Evolutionary conservation across 2,329 filamentous ascomycete species (phyloP).

Genomic region (Drechslerella stenobrocha): DNA sequence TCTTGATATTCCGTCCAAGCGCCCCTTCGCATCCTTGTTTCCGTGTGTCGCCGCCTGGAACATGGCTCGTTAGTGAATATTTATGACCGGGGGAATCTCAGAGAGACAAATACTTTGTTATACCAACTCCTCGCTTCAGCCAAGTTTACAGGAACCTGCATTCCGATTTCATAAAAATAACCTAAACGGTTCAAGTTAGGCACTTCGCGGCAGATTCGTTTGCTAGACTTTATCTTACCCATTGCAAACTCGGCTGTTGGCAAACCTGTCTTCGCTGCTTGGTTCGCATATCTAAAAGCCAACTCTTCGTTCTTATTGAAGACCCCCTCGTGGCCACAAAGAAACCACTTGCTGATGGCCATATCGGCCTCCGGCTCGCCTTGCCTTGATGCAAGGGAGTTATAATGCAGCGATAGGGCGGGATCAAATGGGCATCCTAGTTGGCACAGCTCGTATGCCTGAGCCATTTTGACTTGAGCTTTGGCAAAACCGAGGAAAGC

Average conservation of each 20-base stretch:
- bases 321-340: slow-evolving; percentile 88
- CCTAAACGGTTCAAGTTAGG: slow-evolving; percentile 55
- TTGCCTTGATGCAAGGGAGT: slow-evolving; percentile 86
- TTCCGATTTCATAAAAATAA: slow-evolving; percentile 96
- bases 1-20: slow-evolving; percentile 80
- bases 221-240: slow-evolving; percentile 56
- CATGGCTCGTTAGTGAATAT: slow-evolving; percentile 53
- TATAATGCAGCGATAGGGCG: slow-evolving; percentile 90
- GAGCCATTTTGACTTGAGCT: slow-evolving; percentile 88
- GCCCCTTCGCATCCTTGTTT: slow-evolving; percentile 80
- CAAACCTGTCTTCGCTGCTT: slow-evolving; percentile 78
- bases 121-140: slow-evolving; percentile 87
- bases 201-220: background rate
- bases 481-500: slow-evolving; percentile 87
- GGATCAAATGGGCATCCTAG: slow-evolving; percentile 94
- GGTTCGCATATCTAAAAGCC: slow-evolving; percentile 85
- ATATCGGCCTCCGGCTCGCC: slow-evolving; percentile 89
- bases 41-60: slow-evolving; percentile 81
- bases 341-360: slow-evolving; percentile 96
- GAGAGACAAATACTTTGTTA: slow-evolving; percentile 54
- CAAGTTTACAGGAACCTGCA: slow-evolving; percentile 81
- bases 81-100: background rate
- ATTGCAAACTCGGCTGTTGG: slow-evolving; percentile 93
- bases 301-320: slow-evolving; percentile 96
- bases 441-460: slow-evolving; percentile 91